Evolutionary conservation across 305 asterid species (phyloP).

Genomic region (Striga hermonthica): DNA sequence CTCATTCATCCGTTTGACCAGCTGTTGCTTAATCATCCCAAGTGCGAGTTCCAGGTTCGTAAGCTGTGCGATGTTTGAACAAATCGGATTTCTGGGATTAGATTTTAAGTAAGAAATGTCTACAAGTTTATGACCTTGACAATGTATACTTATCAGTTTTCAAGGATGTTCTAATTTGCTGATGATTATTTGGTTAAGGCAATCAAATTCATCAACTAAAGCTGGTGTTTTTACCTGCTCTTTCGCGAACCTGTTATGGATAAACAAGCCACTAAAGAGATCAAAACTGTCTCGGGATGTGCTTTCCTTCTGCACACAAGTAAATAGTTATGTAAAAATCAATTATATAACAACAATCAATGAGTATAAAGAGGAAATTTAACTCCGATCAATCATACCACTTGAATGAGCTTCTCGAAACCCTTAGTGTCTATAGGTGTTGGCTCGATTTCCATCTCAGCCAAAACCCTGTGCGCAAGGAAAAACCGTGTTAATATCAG

Average conservation of each 20-base stretch:
- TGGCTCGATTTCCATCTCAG: conserved; percentile 62
- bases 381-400: conserved; percentile 41
- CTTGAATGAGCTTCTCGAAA: conserved; percentile 83
- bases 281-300: conserved; percentile 65
- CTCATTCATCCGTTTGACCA: conserved; percentile 42
- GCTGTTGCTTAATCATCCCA: conserved; percentile 53
- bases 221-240: conserved; percentile 47
- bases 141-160: not conserved
- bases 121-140: not conserved
- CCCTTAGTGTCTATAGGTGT: conserved; percentile 83
- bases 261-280: conserved; percentile 69
- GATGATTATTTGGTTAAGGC: not conserved
- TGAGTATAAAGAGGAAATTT: not conserved
- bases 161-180: not conserved
- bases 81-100: conserved; percentile 27
- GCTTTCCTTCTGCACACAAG: conserved; percentile 71
- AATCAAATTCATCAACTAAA: not conserved
- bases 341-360: not conserved
- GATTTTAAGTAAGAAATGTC: not conserved
- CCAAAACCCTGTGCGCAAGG: conserved; percentile 52
- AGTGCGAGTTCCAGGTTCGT: conserved; percentile 61
- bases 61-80: conserved; percentile 43
- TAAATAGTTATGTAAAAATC: not conserved
- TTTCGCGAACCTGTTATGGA: conserved; percentile 73
- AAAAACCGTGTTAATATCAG: not conserved